Evolutionary conservation across 2,329 filamentous ascomycete genomes (phyloP).

Genomic region (Diplodia seriata): DNA sequence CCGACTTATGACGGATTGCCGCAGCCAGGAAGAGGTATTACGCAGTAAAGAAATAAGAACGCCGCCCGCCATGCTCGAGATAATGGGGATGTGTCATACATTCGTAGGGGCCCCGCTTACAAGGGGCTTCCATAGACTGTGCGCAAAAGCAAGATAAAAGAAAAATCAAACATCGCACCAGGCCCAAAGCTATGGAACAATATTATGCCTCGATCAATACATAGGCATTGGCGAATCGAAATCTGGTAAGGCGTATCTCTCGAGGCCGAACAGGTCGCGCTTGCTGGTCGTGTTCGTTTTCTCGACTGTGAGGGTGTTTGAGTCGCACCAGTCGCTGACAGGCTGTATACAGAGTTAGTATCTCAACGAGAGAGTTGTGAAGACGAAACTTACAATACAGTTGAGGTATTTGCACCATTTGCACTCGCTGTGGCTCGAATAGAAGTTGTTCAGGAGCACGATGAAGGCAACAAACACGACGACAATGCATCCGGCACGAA

Average conservation of each 20-base stretch:
- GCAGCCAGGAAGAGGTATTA: not conserved
- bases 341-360: slow-evolving; percentile 35
- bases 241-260: not conserved
- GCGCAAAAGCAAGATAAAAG: slow-evolving; percentile 6
- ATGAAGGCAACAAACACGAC: slow-evolving; percentile 86
- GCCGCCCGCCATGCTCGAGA: slow-evolving; percentile 26
- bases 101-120: slow-evolving; percentile 14
- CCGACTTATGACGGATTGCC: not conserved
- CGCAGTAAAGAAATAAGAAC: slow-evolving; percentile 10
- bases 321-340: slow-evolving; percentile 47
- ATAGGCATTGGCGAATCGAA: slow-evolving; percentile 10
- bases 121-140: not conserved
- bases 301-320: slow-evolving; percentile 38
- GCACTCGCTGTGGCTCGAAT: slow-evolving; percentile 77
- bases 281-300: slow-evolving; percentile 21
- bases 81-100: slow-evolving; percentile 24
- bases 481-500: slow-evolving; percentile 78
- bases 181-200: not conserved
- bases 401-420: slow-evolving; percentile 95
- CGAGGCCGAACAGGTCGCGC: slow-evolving; percentile 33
- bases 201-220: not conserved
- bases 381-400: slow-evolving; percentile 75
- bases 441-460: slow-evolving; percentile 88
- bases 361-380: not conserved
- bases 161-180: not conserved